Percentiles rank a stretch among this genome's conserved stretches.
Evolutionary conservation across 768 basidiomycete genomes (phyloP).

Genomic region (Termitomyces sp.): DNA sequence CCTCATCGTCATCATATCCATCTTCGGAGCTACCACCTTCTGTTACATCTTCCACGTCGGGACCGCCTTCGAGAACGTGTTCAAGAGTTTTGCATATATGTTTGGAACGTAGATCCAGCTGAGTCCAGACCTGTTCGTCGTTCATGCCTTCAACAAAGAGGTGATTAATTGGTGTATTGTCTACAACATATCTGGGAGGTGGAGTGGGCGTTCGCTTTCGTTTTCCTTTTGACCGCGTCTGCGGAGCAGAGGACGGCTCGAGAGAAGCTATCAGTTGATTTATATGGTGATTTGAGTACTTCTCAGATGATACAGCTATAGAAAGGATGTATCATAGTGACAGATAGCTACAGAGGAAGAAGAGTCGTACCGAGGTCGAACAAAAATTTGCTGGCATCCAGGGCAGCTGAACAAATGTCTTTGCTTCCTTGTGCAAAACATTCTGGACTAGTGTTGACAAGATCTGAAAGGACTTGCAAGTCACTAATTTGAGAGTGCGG

Average conservation of each 20-base stretch:
- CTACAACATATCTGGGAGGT: slow-evolving; percentile 27
- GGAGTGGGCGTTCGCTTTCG: slow-evolving; percentile 35
- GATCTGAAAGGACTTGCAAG: slow-evolving; percentile 43
- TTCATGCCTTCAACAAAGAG: slow-evolving; percentile 78
- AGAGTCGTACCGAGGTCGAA: slow-evolving; percentile 65
- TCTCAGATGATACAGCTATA: slow-evolving; percentile 65
- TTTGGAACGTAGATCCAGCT: slow-evolving; percentile 77
- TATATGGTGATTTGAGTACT: slow-evolving; percentile 57
- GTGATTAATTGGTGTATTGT: slow-evolving; percentile 66
- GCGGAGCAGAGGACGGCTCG: slow-evolving; percentile 60
- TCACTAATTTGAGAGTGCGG: slow-evolving; percentile 20
- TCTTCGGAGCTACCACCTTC: slow-evolving; percentile 23
- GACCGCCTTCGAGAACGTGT: slow-evolving; percentile 47
- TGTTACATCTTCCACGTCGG: slow-evolving; percentile 22
- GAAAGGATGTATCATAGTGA: slow-evolving; percentile 6
- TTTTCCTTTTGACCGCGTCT: slow-evolving; percentile 48
- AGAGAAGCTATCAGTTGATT: slow-evolving; percentile 61
- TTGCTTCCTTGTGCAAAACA: slow-evolving; percentile 47
- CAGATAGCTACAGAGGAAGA: not conserved
- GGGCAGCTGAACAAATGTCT: slow-evolving; percentile 50
- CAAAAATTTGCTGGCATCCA: slow-evolving; percentile 65
- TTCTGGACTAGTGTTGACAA: slow-evolving; percentile 51
- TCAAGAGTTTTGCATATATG: slow-evolving; percentile 67
- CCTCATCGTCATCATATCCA: slow-evolving; percentile 25
- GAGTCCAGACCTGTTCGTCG: slow-evolving; percentile 88